Evolutionary conservation across 257 asterid genomes (phyloP), one percentile per base, ranked within the genome.

Genomic region (Galeopsis tetrahit): DNA sequence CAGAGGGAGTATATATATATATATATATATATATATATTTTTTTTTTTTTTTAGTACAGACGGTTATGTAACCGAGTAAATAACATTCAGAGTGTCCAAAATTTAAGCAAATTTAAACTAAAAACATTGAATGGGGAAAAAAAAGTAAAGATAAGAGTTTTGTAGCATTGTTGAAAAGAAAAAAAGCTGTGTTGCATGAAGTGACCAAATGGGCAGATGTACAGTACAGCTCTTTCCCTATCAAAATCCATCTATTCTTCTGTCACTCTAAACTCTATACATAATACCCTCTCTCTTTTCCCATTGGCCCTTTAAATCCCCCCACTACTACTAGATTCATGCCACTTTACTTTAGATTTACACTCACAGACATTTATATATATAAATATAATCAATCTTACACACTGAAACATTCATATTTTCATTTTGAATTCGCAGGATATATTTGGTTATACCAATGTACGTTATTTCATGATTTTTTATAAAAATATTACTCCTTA

Each of bases 141-240:
- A 67, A 75, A 74, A 40, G 67, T 71, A 5, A 58, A 42, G 46
- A 73, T 28, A 10, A 63, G 48, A 73, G 61, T 10, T 42, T 63
- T 0, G 28, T 21, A 42, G 21, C 61, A 66, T 74, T 56, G 69
- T 62, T 71, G 64, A 63, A 66, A 66, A 34, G 39, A 48, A 74
- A 60, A 64, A 79, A 75, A 74, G 72, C 69, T 68, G 86, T 69
- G 28, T 77, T 80, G 85, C 80, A 81, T 79, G 91, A 85, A 80
- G 83, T 85, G 94, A 86, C 85, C 80, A 82, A 73, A 88, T 76
- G 81, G 80, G 74, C 85, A 80, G 85, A 75, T 71, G 40, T 48
- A 68, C 75, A 61, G 40, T 48, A 68, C 75, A 61, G 66, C 79
- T 74, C 67, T 60, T 75, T 74, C 75, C 79, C 78, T 80, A 77